Evolutionary conservation across 2,329 filamentous ascomycete genomes (phyloP).

Genomic region (Penicillium sp.): DNA sequence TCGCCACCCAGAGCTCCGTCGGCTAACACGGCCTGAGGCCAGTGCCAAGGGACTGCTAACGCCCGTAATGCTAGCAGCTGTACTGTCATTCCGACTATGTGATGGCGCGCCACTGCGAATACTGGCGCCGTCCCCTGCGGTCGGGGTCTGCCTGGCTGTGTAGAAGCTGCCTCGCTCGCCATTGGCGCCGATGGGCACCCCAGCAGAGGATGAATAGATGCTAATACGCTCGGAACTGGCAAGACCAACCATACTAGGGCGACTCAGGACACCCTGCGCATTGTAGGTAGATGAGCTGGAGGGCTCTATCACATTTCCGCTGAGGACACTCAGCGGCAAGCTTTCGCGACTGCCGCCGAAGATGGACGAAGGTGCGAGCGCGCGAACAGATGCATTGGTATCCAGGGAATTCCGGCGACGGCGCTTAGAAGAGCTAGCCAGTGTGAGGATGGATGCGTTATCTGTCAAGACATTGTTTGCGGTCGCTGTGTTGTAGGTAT

Average conservation of each 20-base stretch:
- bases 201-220: slow-evolving; percentile 70
- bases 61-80: slow-evolving; percentile 64
- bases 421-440: slow-evolving; percentile 61
- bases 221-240: slow-evolving; percentile 57
- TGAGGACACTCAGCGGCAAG: slow-evolving; percentile 58
- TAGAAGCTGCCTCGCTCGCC: slow-evolving; percentile 81
- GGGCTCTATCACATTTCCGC: slow-evolving; percentile 47
- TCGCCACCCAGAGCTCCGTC: slow-evolving; percentile 44
- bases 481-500: slow-evolving; percentile 57
- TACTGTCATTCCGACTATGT: slow-evolving; percentile 75
- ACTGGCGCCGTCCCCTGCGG: slow-evolving; percentile 64
- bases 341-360: slow-evolving; percentile 62
- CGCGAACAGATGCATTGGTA: slow-evolving; percentile 61
- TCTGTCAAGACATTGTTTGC: slow-evolving; percentile 61
- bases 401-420: slow-evolving; percentile 60
- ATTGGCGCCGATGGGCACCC: slow-evolving; percentile 53
- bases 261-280: slow-evolving; percentile 37
- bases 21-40: slow-evolving; percentile 36
- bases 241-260: slow-evolving; percentile 51
- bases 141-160: slow-evolving; percentile 51
- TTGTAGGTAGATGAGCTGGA: slow-evolving; percentile 41
- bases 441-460: slow-evolving; percentile 60
- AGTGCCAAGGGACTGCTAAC: slow-evolving; percentile 56
- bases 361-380: slow-evolving; percentile 58
- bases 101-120: slow-evolving; percentile 71